Evolutionary conservation across 768 basidiomycete species (phyloP), one percentile per base, ranked within the genome.

Genomic region (Hericium coralloides): DNA sequence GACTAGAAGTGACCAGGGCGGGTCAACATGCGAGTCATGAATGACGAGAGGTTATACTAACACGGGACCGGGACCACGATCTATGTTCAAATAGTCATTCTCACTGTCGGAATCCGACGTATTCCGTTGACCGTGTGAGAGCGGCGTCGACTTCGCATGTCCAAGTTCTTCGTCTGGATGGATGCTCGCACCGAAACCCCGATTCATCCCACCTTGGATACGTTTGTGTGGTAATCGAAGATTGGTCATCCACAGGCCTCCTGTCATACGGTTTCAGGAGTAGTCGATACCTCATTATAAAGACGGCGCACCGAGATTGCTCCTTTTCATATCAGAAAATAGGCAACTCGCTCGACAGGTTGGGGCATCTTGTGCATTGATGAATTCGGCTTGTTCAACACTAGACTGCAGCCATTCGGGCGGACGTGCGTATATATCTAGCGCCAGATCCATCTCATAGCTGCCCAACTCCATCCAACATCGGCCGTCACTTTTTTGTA

Each of bases 401-500:
- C 80, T 80, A 41, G 70, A 67, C 37, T 73, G 69, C 58, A 69
- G 71, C 79, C 83, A 86, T 0, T 80, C 83, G 20, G 65, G 58
- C 12, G 86, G 83, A 9, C 84, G 77, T 31, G 76, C 75, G 67
- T 92, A 95, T 3, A 85, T 72, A 63, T 95, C 92, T 22, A 91
- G 52, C 58, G 75, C 76, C 3, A 76, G 66, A 63, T 89, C 88
- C 2, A 79, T 70, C 14, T 69, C 64, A 10, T 84, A 20, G 17
- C 74, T 71, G 14, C 76, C 81, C 20, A 83, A 84, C 63, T 92
- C 87, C 12, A 85, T 68, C 92, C 92, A 94, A 68, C 72, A 37
- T 71, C 73, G 26, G 68, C 55, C 9, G 69, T 69, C 18, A 73
- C 73, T 49, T 71, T 66, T 36, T n/a, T 56, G 65, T 36, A 94